Evolutionary conservation across 2,329 filamentous ascomycete species (phyloP), one percentile per base, ranked within the genome.

Genomic region (Orbilia quercus): DNA sequence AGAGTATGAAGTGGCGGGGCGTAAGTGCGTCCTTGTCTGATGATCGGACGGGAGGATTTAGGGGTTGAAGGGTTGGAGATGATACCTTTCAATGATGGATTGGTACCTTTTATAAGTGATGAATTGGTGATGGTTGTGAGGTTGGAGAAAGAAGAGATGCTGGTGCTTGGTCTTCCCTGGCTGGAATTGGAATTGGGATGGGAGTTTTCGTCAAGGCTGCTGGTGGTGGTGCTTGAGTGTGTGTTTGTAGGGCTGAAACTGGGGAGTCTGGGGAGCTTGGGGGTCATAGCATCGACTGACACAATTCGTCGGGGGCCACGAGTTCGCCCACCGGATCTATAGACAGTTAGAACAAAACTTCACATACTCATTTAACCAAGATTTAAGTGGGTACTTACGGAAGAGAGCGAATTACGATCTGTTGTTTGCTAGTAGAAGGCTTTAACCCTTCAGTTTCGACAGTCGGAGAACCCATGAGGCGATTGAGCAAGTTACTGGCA

Each of bases 361-460:
- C 34, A 34, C 23, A 47, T 45, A 18, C 28, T 7, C 23, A 11
- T 23, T 36, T 6, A 18, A 55, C 25, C 4, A 31, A 31, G 28
- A 40, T 54, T 5, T 28, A 40, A 34, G n/a, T 16, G 34, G 22
- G 5, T 2, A 60, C 67, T 64, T 65, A 72, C 67, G 67, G 67
- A 2, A 72, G 18, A 2, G 53, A 22, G 23, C 45, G 67, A 50
- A 48, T 45, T 34, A 34, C 4, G 23, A 48, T 20, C 18, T 34
- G 20, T 18, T 38, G 59, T 34, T 20, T 18, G n/a, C 20, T 18
- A 12, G 11, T 22, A 2, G 50, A 16, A 5, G 58, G 25, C 20
- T 6, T 16, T 3, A 38, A 2, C 2, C 11, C 16, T 22, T 22
- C 50, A 38, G 4, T n/a, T n/a, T 22, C 31, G 2, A 11, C 14